Evolutionary conservation across 2,329 filamentous ascomycete genomes (phyloP).

Genomic region (Sclerotinia subarctica): DNA sequence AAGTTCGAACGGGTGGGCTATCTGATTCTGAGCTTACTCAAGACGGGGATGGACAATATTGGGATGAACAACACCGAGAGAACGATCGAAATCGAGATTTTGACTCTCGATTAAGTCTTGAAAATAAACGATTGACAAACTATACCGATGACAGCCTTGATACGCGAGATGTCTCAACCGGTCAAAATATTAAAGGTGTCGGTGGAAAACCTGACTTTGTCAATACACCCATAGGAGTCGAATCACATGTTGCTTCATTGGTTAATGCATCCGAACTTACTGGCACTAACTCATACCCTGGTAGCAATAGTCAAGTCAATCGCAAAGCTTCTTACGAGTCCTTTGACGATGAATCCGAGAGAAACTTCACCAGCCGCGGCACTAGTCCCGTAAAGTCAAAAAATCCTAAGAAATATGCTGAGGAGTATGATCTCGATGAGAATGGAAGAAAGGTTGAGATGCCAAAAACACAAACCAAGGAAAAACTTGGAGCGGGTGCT

Average conservation of each 20-base stretch:
- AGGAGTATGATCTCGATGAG: constrained; percentile 39
- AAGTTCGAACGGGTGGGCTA: constrained; percentile 38
- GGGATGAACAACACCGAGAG: constrained; percentile 39
- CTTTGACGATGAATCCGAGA: constrained; percentile 39
- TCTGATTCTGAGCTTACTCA: constrained; percentile 47
- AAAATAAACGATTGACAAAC: constrained; percentile 51
- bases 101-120: constrained; percentile 54
- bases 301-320: constrained; percentile 42
- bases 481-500: constrained; percentile 31
- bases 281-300: constrained; percentile 49
- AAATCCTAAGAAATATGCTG: constrained; percentile 34
- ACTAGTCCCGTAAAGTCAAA: constrained; percentile 46
- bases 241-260: constrained; percentile 87
- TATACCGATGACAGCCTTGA: constrained; percentile 58
- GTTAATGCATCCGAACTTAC: constrained; percentile 75
- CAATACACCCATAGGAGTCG: constrained; percentile 68
- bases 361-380: constrained; percentile 37
- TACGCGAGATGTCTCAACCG: constrained; percentile 53
- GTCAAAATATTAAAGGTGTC: constrained; percentile 67
- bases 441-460: constrained; percentile 37
- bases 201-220: constrained; percentile 75
- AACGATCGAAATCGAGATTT: constrained; percentile 46
- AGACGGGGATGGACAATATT: constrained; percentile 38
- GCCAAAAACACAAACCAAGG: constrained; percentile 34
- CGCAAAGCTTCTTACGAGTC: constrained; percentile 38